Base-by-base conservation (phyloP, 2,329 filamentous ascomycete species). In the Aureobasidium melanogenum region DNA sequence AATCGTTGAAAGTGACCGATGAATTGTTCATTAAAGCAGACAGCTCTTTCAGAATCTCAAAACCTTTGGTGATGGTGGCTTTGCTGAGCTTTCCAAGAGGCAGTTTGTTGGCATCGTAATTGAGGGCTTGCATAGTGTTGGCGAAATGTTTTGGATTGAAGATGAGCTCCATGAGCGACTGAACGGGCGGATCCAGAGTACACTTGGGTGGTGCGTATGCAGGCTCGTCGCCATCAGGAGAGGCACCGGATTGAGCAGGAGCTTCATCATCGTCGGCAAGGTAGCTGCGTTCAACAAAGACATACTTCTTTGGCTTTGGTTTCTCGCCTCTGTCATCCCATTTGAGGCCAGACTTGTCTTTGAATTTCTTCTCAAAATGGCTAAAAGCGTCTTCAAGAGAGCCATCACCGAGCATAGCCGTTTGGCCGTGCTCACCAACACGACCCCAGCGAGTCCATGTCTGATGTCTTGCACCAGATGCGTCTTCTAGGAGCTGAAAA, bases 61-160 rank as follows among this genome's bases (percentile, higher is more conserved):
- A 96, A 8, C 91, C 91, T 15, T 82, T 80, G 30, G 80, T 82
- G 66, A 96, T 87, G 22, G 89, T 94, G 14, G 81, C 76, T 68
- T 92, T 91, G 78, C 88, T 90, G 26, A 96, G 80, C 70, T 94
- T 95, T 5, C 91, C 91, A 1, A 96, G 77, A 0, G 91, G 91
- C 43, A 96, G 77, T 72, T 95, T 95, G 65, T 87, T 79, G 10
- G 82, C 79, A 66, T 91, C 86, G 66, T 91, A 91, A 66, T 88
- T 88, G 66, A 90, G 77, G 1, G 82, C 77, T 1, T 74, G 71
- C 85, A 90, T 88, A 38, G 84, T 82, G 9, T 80, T 80, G 24
- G 83, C 78, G 72, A 95, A 91, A 70, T 87, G 86, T 24, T 85
- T 71, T 62, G 84, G 80, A 71, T 95, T 92, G 79, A 96, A 96